Conservation (phyloP, 441 rosid genomes). For the Gossypium trilobum region DNA sequence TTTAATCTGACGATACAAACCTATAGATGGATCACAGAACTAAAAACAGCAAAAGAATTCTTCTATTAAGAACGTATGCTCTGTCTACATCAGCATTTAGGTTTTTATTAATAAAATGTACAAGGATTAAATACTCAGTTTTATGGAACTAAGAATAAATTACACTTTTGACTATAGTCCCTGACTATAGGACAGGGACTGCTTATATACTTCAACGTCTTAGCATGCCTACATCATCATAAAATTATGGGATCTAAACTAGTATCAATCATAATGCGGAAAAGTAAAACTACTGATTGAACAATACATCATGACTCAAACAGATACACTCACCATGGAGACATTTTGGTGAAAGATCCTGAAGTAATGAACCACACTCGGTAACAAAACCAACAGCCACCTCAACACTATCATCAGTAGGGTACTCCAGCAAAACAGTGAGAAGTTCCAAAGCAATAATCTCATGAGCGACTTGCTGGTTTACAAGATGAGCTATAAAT, state of each 20-base stretch:
- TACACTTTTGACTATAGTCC: too few relatives aligned
- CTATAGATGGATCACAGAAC: too few relatives aligned
- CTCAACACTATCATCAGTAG: constrained; percentile 86
- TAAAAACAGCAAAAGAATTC: too few relatives aligned
- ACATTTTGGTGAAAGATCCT: constrained; percentile 78
- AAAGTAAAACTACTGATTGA: neutral
- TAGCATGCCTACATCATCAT: neutral
- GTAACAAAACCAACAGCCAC: constrained; percentile 90
- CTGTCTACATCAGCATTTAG: too few relatives aligned
- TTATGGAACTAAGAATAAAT: too few relatives aligned
- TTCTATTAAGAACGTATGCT: too few relatives aligned
- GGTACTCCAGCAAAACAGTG: constrained; percentile 56
- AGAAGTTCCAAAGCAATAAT: constrained; percentile 71
- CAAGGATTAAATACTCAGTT: too few relatives aligned
- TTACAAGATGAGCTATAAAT: constrained; percentile 78
- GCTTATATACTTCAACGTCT: too few relatives aligned
- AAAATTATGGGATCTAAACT: neutral
- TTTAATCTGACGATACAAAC: too few relatives aligned
- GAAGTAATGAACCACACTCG: constrained; percentile 82
- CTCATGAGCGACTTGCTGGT: constrained; percentile 85
- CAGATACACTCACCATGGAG: constrained; percentile 44
- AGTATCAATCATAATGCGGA: neutral
- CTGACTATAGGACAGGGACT: too few relatives aligned
- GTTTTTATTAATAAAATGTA: too few relatives aligned
- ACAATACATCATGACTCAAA: neutral